phyloP scores from a whole-genome alignment of 2,329 filamentous ascomycete genomes.

The Calycina herbarum region DNA sequence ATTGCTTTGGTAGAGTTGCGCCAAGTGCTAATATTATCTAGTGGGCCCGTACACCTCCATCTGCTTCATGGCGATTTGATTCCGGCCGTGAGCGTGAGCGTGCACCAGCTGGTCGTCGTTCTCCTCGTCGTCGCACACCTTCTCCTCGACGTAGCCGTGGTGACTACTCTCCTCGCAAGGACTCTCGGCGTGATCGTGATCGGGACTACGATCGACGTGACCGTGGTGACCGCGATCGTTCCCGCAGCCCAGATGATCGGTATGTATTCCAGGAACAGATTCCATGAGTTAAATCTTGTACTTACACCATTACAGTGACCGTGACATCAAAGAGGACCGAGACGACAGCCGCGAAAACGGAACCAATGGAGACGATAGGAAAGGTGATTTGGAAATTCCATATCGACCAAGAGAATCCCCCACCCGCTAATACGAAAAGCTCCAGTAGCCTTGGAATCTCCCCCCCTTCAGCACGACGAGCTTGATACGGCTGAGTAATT shows the following conservation, averaged over 20 bases:
- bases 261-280: slow-evolving; percentile 34
- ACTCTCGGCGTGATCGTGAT: slow-evolving; percentile 80
- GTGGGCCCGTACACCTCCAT: slow-evolving; percentile 98
- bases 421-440: slow-evolving; percentile 30
- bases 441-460: slow-evolving; percentile 66
- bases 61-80: slow-evolving; percentile 97
- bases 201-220: slow-evolving; percentile 73
- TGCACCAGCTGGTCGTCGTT: slow-evolving; percentile 48
- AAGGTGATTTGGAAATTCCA: slow-evolving; percentile 59
- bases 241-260: slow-evolving; percentile 67
- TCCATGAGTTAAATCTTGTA: background rate
- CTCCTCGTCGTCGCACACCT: slow-evolving; percentile 70
- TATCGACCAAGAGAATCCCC: slow-evolving; percentile 20
- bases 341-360: slow-evolving; percentile 75
- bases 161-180: slow-evolving; percentile 85
- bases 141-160: slow-evolving; percentile 71
- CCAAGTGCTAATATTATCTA: slow-evolving; percentile 43
- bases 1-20: background rate
- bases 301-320: slow-evolving; percentile 39
- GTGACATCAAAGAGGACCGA: slow-evolving; percentile 53
- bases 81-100: slow-evolving; percentile 78
- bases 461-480: slow-evolving; percentile 85
- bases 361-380: slow-evolving; percentile 84
- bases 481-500: slow-evolving; percentile 85
- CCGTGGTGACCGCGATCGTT: slow-evolving; percentile 62